Conservation (phyloP, 2,329 filamentous ascomycete species). For the Byssochlamys sp. region DNA sequence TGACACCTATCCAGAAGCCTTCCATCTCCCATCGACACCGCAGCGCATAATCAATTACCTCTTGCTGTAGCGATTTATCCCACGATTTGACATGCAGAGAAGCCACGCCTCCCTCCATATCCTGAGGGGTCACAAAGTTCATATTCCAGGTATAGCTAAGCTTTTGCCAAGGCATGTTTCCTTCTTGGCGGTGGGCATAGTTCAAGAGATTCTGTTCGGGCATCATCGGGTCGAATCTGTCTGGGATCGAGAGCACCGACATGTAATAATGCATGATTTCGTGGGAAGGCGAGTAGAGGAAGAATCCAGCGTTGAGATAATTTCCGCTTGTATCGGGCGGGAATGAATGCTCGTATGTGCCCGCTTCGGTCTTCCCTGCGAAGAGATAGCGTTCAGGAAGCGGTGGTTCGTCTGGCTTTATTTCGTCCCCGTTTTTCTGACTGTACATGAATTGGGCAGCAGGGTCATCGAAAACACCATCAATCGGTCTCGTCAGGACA, state of each 20-base stretch:
- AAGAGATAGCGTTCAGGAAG: conserved; percentile 4
- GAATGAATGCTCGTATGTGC: conserved; percentile 1
- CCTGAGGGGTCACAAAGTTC: neutral
- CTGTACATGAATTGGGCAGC: conserved; percentile 1
- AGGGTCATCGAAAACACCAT: conserved; percentile 30
- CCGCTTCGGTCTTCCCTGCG: conserved; percentile 1
- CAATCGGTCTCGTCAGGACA: conserved; percentile 26
- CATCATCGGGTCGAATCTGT: conserved; percentile 29
- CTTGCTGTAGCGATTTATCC: neutral
- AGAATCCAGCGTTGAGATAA: conserved; percentile 24
- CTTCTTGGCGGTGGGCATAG: conserved; percentile 33
- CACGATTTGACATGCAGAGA: neutral
- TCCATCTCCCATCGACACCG: neutral
- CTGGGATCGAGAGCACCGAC: conserved; percentile 24
- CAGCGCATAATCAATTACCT: neutral
- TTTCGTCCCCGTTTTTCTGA: neutral
- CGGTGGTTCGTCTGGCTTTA: conserved; percentile 1
- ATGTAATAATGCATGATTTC: conserved; percentile 32
- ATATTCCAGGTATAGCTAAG: conserved; percentile 30
- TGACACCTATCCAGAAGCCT: neutral
- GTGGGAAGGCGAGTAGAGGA: conserved; percentile 29
- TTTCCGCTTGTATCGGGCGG: conserved; percentile 1
- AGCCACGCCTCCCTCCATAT: neutral
- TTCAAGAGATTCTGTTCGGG: conserved; percentile 39
- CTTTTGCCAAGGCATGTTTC: conserved; percentile 36